Base-by-base conservation (phyloP, 495 filamentous ascomycete genomes). In the Aspergillus ellipticus region DNA sequence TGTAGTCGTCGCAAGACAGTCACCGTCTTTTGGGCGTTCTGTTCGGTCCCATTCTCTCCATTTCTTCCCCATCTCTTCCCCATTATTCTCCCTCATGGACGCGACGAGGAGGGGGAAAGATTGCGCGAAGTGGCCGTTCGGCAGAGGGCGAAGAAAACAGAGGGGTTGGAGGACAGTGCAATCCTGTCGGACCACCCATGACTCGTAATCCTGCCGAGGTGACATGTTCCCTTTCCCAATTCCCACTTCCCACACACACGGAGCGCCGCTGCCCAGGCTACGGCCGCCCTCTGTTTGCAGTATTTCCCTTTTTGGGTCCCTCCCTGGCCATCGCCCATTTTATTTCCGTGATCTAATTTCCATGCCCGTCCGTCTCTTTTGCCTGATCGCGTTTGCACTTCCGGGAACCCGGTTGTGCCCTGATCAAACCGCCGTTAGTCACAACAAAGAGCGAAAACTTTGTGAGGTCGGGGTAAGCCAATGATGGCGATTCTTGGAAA, bases 201-300 rank as follows among this genome's bases (percentile, higher is more conserved):
- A 33, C 48, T 33, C 13, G 42, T 21, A 46, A 33, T 19, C 49
- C 42, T 56, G 54, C 21, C 29, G 45, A 31, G 19, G 31, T 56
- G 54, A 56, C 45, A 47, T 53, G 54, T 54, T 41, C 54, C 31
- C 57, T 49, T 56, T 55, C 49, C 49, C 52, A 29, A 10, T 24
- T 42, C 19, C 24, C 24, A 4, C 7, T 28, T 28, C 24, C 24
- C 24, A 28, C 24, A 7, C 4, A 28, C 4, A 28, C 3, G 7
- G 4, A 28, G 7, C 24, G 3, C 4, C 35, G 31, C 35, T 39
- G n/a, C 35, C 35, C 24, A 7, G 35, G 35, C 33, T 6, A 37
- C 13, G 8, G 10, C 20, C 39, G 42, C 17, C 13, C 11, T 33
- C 31, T 39, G 17, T 41, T 39, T 28, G 46, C 6, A 49, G n/a